Evolutionary conservation across 768 basidiomycete genomes (phyloP).

Genomic region (Pisolithus albus): DNA sequence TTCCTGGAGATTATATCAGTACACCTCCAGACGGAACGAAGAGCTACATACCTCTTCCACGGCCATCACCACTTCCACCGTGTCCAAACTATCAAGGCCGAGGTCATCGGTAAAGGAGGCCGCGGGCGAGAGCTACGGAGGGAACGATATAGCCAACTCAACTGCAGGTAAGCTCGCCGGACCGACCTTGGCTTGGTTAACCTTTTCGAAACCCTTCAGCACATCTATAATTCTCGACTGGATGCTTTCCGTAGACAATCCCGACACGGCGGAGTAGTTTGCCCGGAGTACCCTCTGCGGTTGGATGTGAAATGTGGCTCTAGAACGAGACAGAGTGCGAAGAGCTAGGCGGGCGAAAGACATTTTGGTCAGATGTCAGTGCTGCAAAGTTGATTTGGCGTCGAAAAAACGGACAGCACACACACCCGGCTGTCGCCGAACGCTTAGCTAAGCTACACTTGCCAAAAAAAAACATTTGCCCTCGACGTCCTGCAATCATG

Average conservation of each 20-base stretch:
- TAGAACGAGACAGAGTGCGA: conserved; percentile 21
- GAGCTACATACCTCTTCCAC: conserved; percentile 71
- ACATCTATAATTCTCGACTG: conserved; percentile 22
- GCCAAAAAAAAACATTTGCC: background rate
- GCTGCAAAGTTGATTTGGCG: background rate
- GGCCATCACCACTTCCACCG: conserved; percentile 98
- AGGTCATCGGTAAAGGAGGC: conserved; percentile 49
- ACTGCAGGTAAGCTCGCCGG: background rate
- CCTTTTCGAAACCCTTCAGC: conserved; percentile 27
- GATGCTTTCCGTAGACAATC: conserved; percentile 18
- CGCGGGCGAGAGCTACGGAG: conserved; percentile 53
- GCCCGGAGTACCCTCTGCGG: conserved; percentile 26
- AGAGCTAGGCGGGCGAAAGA: conserved; percentile 30
- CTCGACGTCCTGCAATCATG: conserved; percentile 38
- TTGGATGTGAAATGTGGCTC: conserved; percentile 23
- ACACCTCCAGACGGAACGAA: conserved; percentile 2
- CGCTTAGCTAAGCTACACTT: background rate
- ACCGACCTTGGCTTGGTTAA: conserved; percentile 23
- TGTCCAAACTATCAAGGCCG: conserved; percentile 84
- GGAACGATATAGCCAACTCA: background rate
- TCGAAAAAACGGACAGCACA: background rate
- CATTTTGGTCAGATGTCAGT: conserved; percentile 23
- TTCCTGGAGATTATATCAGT: conserved; percentile 47
- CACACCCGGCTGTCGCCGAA: conserved; percentile 22
- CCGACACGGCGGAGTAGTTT: conserved; percentile 23